phyloP scores from a whole-genome alignment of 2,329 filamentous ascomycete genomes.

The Eurotiales sp. region DNA sequence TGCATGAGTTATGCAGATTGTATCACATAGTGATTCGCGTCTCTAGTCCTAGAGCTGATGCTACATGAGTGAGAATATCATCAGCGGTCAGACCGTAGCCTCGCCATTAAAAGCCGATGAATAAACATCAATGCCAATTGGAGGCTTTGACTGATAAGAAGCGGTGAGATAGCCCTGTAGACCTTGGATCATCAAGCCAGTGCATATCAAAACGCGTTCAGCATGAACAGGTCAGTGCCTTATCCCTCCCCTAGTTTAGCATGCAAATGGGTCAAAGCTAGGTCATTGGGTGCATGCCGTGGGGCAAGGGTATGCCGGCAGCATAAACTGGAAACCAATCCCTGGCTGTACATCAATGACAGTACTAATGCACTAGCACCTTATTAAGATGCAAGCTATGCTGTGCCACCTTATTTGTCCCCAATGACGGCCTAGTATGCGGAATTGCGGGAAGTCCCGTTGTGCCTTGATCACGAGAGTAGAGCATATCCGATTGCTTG shows the following conservation, averaged over 20 bases:
- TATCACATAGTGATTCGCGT: neutral
- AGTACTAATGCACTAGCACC: constrained; percentile 22
- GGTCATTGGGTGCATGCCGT: constrained; percentile 11
- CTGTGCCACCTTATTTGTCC: constrained; percentile 31
- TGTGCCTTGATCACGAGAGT: constrained; percentile 38
- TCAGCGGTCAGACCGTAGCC: neutral
- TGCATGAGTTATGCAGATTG: constrained; percentile 1
- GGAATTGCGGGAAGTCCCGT: constrained; percentile 31
- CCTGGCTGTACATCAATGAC: constrained; percentile 2
- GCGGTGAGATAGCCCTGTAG: constrained; percentile 7
- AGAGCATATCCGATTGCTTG: constrained; percentile 32
- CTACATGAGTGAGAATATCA: neutral
- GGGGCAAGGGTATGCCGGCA: constrained; percentile 10
- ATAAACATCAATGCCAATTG: neutral
- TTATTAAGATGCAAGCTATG: constrained; percentile 22
- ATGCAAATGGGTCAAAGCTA: neutral
- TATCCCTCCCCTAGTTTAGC: constrained; percentile 4
- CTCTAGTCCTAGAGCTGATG: neutral
- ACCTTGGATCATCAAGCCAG: neutral
- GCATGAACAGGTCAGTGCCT: neutral
- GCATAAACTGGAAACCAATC: constrained; percentile 14
- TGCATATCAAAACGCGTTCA: constrained; percentile 5
- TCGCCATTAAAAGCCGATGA: neutral
- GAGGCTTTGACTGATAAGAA: constrained; percentile 1
- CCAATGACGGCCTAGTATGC: constrained; percentile 24